Evolutionary conservation across 2,329 filamentous ascomycete genomes (phyloP), one percentile per base, ranked within the genome.

Genomic region (Aspergillus phoenicis): DNA sequence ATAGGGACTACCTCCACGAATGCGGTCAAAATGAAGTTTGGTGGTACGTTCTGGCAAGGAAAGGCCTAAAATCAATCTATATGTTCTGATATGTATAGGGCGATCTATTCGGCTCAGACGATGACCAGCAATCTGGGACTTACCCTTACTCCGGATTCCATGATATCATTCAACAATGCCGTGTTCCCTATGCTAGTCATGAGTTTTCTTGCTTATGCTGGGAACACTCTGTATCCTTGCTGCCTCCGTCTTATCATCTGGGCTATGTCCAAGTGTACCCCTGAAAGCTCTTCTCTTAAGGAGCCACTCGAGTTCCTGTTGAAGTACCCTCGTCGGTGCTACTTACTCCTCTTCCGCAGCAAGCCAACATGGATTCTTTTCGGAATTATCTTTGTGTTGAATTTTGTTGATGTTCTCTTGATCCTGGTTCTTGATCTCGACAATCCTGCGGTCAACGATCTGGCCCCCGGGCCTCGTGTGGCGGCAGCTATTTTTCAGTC

Each of bases 301-400:
- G 51, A 68, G 68, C 30, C 83, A 0, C 73, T 88, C 0, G 73
- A 77, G 1, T 89, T 88, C 64, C 75, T 89, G 0, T 80, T 89
- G 10, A 82, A 88, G 55, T 85, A 89, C 69, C 87, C 86, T 0
- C 80, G 86, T 49, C 78, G 87, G 6, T 88, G 85, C 65, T 89
- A 86, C 67, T 88, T 85, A 4, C 80, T 86, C 3, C 80, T 89
- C 3, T 89, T 89, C 66, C 86, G 85, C 0, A 79, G 81, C 33
- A 73, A 75, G n/a, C 81, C 85, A 8, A 88, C 86, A 0, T 88
- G 84, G 84, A 80, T 82, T 55, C 79, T 87, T 0, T 78, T 84
- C 6, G 74, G 77, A 8, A 81, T 82, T 47, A 76, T 87, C 4
- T 66, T 85, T 13, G 66, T 74, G 0, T 76, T 88, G 38, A 88